Evolutionary conservation across 345 rosid genomes (phyloP), one percentile per base, ranked within the genome.

Genomic region (Abelmoschus esculentus): DNA sequence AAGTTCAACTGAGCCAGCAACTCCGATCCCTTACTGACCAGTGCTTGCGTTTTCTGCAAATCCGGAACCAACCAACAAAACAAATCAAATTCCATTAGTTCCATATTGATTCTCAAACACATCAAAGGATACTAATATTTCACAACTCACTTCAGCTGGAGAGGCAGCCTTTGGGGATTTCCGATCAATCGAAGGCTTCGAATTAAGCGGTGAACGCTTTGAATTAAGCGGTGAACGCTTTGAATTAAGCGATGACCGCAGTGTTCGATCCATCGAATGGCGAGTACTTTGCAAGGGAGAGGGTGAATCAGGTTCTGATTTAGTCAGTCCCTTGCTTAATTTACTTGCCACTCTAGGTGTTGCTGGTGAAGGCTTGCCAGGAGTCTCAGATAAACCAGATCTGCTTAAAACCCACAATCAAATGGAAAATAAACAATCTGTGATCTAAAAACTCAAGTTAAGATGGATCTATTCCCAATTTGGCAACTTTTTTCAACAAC

Each of bases 301-400:
- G 55, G 86, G 81, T 46, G 91, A 82, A 72, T 78, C 87, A 66
- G 86, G 47, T 3, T 87, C 96, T 15, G 92, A 74, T 81, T 87
- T 93, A 67, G 77, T 62, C 58, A 70, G 75, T 68, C 87, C 86
- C 58, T 85, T 82, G 42, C 81, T 84, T 67, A 81, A 32, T 72
- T 84, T 87, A 61, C 91, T 80, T 34, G 74, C 47, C 22, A 82
- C 80, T 80, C 85, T 85, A 9, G 97, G 85, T 47, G 89, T 90
- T 3, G 90, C 89, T 19, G 96, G 89, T 40, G 95, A 78, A 68
- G 83, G 69, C 79, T 88, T 91, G 61, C 69, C 78, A 47, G 89
- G 84, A 79, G 97, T 83, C 76, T 95, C 97, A 29, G 89, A 81
- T 61, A 85, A 69, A 72, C 84, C 77, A 72, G 92, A 82, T 87